Conservation (phyloP, 352 stramenopile genomes). For the Synura sp. region DNA sequence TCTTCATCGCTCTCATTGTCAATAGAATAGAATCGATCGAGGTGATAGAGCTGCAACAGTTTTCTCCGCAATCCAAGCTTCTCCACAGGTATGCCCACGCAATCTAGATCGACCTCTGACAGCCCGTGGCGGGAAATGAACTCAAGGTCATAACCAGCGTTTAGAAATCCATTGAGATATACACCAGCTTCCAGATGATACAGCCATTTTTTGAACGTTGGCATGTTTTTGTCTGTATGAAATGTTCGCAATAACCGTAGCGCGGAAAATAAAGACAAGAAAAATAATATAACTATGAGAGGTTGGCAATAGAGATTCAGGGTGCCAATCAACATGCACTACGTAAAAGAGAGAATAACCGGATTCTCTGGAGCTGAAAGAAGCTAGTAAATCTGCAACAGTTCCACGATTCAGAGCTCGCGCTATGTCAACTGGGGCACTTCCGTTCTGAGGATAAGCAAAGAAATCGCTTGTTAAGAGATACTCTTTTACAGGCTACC, state of each 20-base stretch:
- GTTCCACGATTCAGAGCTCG: not conserved
- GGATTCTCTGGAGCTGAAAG: not conserved
- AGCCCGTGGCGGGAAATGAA: conserved; percentile 18
- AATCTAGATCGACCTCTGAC: not conserved
- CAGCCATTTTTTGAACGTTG: conserved; percentile 8
- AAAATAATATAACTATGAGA: not conserved
- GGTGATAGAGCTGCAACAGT: no score
- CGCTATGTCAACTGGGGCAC: not conserved
- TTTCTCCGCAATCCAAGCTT: no score
- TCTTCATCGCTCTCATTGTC: no score
- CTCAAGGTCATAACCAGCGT: conserved; percentile 2
- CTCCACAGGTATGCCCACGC: conserved; percentile 41
- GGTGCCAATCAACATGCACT: not conserved
- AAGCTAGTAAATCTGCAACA: not conserved
- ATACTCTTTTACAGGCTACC: not conserved
- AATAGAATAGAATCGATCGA: no score
- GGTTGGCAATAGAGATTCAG: not conserved
- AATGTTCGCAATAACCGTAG: not conserved
- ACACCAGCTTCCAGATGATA: not conserved
- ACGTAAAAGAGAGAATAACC: not conserved
- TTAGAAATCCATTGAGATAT: conserved; percentile 1
- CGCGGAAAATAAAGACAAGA: not conserved
- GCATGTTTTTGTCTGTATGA: not conserved
- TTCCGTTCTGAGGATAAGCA: not conserved
- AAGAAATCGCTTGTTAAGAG: not conserved